Evolutionary conservation across 352 stramenopile species (phyloP), one percentile per base, ranked within the genome.

Genomic region (Pythium brassicae): DNA sequence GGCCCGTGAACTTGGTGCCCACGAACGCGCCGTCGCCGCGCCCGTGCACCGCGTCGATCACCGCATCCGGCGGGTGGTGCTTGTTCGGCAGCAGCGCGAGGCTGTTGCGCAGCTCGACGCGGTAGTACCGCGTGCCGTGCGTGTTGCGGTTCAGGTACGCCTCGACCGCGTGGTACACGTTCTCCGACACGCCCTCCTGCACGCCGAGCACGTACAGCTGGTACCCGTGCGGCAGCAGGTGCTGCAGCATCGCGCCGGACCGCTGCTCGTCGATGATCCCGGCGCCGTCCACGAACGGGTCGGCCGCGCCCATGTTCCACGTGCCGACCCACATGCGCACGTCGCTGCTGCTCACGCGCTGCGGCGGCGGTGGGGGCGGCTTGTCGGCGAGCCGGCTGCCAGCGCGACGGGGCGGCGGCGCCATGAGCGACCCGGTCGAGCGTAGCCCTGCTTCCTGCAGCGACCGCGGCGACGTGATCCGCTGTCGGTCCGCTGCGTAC

Each of bases 171-270:
- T 92, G 81, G 66, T 94, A 94, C 17, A 92, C 68, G 57, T 86
- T 86, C 63, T 96, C 85, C 7, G 77, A 90, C 23, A 92, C 76
- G n/a, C 81, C 82, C 58, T 96, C 86, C 54, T 96, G 86, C 15
- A 95, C 62, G 27, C 84, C 84, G 8, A 96, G 65, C 23, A 94
- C 75, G 61, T 96, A 96, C n/a, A 96, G 42, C 23, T 94, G 76
- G 55, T 94, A 96, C 2, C 81, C 86, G 25, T 86, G 74, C 2
- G 86, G 86, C 11, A 94, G 47, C 42, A 94, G 86, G 39, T 86
- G 69, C 54, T 80, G 66, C n/a, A 96, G 62, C 80, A 90, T 90
- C 7, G 64, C 59, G 0, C 76, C 76, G 0, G 78, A 89, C 4
- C 72, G 69, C 62, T 87, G 74, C 39, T 91, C 83, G 48, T 93